Conservation (phyloP, 2,329 filamentous ascomycete species). For the Fusarium oxysporum region DNA sequence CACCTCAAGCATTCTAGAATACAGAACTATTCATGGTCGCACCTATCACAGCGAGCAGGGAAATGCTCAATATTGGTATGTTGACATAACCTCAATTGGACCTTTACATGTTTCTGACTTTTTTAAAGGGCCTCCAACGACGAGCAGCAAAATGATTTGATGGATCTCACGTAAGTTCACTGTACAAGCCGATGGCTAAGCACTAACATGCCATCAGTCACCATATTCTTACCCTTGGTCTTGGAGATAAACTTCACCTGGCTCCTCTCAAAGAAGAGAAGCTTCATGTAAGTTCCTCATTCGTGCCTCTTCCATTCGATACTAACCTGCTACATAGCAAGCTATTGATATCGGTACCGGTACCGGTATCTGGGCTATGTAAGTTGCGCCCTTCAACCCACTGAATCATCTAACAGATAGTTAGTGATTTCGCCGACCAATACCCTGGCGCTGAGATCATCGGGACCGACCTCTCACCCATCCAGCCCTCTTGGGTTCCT, state of each 20-base stretch:
- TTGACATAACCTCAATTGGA: rapidly evolving
- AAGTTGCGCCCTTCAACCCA: neutral
- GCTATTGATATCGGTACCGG: conserved; percentile 66
- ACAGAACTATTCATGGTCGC: conserved; percentile 38
- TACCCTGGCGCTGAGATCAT: conserved; percentile 58
- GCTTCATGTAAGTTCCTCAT: conserved; percentile 16
- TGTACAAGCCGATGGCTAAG: rapidly evolving
- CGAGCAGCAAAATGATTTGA: conserved; percentile 35
- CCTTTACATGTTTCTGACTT: neutral
- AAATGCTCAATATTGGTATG: conserved; percentile 43
- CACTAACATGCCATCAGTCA: conserved; percentile 14
- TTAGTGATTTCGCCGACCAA: conserved; percentile 61
- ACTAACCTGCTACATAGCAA: conserved; percentile 22
- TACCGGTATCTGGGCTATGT: conserved; percentile 65
- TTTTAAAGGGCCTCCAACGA: conserved; percentile 38
- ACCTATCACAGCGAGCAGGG: conserved; percentile 42
- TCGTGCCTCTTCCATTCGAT: neutral
- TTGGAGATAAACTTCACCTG: conserved; percentile 38
- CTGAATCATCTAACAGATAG: rapidly evolving
- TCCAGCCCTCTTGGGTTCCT: conserved; percentile 49
- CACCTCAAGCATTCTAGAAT: conserved; percentile 37
- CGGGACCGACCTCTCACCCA: conserved; percentile 65
- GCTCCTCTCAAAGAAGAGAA: conserved; percentile 41
- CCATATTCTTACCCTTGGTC: conserved; percentile 37
- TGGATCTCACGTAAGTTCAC: conserved; percentile 34